Conservation (phyloP, 148 eudicot genomes). For the Hydrangea macrophylla region DNA sequence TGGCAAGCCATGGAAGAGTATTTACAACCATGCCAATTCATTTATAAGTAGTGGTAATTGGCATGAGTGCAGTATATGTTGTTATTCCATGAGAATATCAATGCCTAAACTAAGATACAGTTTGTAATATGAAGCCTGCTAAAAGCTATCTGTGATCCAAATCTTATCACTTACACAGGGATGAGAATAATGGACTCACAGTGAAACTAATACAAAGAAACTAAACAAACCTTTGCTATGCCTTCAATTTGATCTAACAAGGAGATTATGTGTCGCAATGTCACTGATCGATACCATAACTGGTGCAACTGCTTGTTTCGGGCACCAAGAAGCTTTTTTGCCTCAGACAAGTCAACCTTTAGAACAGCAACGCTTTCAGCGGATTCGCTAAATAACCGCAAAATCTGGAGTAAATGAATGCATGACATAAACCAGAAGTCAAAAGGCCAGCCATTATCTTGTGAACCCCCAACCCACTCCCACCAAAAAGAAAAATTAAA, state of each 20-base stretch:
- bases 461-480: not conserved
- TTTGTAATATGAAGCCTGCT: not conserved
- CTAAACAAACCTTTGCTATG: slow-evolving; percentile 72
- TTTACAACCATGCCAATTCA: too few relatives aligned
- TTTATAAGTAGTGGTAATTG: too few relatives aligned
- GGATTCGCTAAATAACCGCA: slow-evolving; percentile 97
- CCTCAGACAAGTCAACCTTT: slow-evolving; percentile 80
- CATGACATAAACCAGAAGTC: not conserved
- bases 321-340: slow-evolving; percentile 82
- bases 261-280: slow-evolving; percentile 90
- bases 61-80: too few relatives aligned
- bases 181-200: not conserved
- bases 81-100: too few relatives aligned
- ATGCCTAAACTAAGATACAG: too few relatives aligned
- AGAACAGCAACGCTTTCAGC: slow-evolving; percentile 69
- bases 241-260: slow-evolving; percentile 96
- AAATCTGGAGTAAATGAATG: slow-evolving; percentile 53
- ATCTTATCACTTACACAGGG: not conserved
- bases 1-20: too few relatives aligned
- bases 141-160: not conserved
- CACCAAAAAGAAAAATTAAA: not conserved
- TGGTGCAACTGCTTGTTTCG: slow-evolving; percentile 97
- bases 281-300: slow-evolving; percentile 96
- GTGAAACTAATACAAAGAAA: not conserved
- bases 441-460: not conserved